These are phyloP conservation scores for Kodamaea plutei DNA, from an alignment of 1,139 yeast species.

Conservation along the genomic window DNA sequence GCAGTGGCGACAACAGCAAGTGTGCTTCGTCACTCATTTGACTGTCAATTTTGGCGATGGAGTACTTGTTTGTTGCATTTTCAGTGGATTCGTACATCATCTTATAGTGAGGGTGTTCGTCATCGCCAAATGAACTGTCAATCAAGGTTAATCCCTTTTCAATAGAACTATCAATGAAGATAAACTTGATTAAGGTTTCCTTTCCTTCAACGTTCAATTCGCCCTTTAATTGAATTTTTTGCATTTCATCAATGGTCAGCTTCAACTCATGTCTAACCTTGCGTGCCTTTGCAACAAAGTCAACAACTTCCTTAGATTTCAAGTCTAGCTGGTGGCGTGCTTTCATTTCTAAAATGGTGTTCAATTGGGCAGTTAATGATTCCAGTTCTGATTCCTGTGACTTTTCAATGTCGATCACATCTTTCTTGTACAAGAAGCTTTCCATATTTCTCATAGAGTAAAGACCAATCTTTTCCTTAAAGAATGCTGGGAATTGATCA, in stretches of 20 bases:
- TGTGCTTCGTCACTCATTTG: conserved; percentile 4
- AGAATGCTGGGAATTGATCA: conserved; percentile 35
- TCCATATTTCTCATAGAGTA: conserved; percentile 75
- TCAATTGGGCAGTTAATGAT: conserved; percentile 37
- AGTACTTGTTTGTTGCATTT: conserved; percentile 12
- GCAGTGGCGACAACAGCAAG: conserved; percentile 1
- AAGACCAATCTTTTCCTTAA: conserved; percentile 58
- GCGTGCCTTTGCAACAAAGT: conserved; percentile 43
- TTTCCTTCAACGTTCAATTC: conserved; percentile 63
- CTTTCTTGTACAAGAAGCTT: conserved; percentile 26
- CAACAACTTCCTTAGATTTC: conserved; percentile 25
- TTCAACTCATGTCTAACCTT: conserved; percentile 45
- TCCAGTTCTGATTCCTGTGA: neutral
- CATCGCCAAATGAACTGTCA: conserved; percentile 31
- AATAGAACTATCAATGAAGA: conserved; percentile 65
- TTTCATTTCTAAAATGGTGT: conserved; percentile 34
- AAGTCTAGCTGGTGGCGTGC: conserved; percentile 17
- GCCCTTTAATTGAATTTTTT: conserved; percentile 49
- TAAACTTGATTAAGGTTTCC: conserved; percentile 64
- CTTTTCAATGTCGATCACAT: conserved; percentile 6
- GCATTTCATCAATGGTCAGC: conserved; percentile 53
- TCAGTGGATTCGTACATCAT: conserved; percentile 8
- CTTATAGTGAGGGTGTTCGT: conserved; percentile 10
- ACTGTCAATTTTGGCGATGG: conserved; percentile 9
- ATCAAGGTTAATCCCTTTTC: conserved; percentile 60